A percentile compares a stretch with the other conserved stretches of the same genome.
Conservation (phyloP, 768 basidiomycete genomes). For the Collybiopsis confluens region DNA sequence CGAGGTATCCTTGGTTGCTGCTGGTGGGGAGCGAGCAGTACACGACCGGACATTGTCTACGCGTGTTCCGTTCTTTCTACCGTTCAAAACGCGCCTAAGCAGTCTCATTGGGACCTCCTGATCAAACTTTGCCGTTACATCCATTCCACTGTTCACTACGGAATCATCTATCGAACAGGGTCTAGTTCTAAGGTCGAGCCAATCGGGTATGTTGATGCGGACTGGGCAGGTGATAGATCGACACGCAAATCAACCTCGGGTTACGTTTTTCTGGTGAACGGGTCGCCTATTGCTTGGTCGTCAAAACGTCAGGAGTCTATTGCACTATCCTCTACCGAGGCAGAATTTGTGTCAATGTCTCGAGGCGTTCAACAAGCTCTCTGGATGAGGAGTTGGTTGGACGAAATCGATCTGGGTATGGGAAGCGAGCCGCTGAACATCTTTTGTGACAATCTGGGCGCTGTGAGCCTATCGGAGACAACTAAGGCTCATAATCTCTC, state of each 20-base stretch:
- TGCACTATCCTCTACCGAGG: too few relatives aligned
- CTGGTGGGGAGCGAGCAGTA: not conserved
- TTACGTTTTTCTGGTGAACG: slow-evolving; percentile 23
- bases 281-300: too few relatives aligned
- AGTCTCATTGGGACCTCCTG: not conserved
- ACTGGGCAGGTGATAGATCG: not conserved
- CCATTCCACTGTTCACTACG: not conserved
- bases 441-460: too few relatives aligned
- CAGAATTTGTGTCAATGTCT: too few relatives aligned
- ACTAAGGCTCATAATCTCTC: too few relatives aligned
- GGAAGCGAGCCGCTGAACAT: too few relatives aligned
- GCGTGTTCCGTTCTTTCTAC: not conserved
- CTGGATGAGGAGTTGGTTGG: too few relatives aligned
- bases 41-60: not conserved
- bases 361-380: too few relatives aligned
- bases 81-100: not conserved
- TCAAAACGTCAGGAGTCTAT: too few relatives aligned
- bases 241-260: slow-evolving; percentile 17
- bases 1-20: too few relatives aligned
- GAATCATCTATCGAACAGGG: not conserved
- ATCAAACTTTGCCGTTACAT: not conserved
- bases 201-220: not conserved
- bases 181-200: not conserved
- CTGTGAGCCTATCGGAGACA: too few relatives aligned
- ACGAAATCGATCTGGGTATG: too few relatives aligned